These are phyloP conservation scores for Ascoidea tarda DNA, from an alignment of 805 yeast genomes.

Conservation along the genomic window DNA sequence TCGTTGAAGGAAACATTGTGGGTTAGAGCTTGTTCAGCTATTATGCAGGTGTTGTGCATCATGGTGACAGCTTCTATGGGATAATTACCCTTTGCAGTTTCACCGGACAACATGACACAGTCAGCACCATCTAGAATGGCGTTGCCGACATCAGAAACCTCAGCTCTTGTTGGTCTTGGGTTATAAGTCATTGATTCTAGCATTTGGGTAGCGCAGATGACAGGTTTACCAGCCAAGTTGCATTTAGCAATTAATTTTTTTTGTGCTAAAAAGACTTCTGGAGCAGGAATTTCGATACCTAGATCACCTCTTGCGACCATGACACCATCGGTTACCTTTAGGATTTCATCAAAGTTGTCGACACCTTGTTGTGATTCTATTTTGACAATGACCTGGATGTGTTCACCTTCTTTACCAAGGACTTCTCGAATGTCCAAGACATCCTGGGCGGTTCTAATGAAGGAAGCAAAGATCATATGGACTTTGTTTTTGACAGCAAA, in stretches of 20 bases:
- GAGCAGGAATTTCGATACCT: slow-evolving; percentile 99
- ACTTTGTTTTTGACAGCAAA: slow-evolving; percentile 97
- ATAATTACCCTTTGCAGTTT: slow-evolving; percentile 98
- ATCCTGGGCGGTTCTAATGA: slow-evolving; percentile 91
- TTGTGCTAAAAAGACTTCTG: slow-evolving; percentile 96
- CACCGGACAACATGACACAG: slow-evolving; percentile 99
- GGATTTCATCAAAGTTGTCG: slow-evolving; percentile 95
- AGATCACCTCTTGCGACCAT: slow-evolving; percentile 99
- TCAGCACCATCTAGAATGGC: slow-evolving; percentile 99
- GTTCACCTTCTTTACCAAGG: slow-evolving; percentile 92
- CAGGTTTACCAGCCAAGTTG: slow-evolving; percentile 99
- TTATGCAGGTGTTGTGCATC: slow-evolving; percentile 96
- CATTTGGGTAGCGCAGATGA: slow-evolving; percentile 99
- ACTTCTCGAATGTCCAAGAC: slow-evolving; percentile 83
- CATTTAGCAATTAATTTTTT: slow-evolving; percentile 98
- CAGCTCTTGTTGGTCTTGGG: slow-evolving; percentile 99
- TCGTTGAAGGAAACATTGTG: slow-evolving; percentile 77
- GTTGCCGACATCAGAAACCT: slow-evolving; percentile 98
- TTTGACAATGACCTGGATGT: slow-evolving; percentile 92
- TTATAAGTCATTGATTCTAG: slow-evolving; percentile 98
- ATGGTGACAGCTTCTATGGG: slow-evolving; percentile 95
- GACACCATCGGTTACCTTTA: slow-evolving; percentile 93
- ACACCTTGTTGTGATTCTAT: slow-evolving; percentile 99
- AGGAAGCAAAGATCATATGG: slow-evolving; percentile 97
- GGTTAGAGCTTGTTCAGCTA: slow-evolving; percentile 95